phyloP scores from a whole-genome alignment of 805 yeast genomes.

The Candida namnaoensis region DNA sequence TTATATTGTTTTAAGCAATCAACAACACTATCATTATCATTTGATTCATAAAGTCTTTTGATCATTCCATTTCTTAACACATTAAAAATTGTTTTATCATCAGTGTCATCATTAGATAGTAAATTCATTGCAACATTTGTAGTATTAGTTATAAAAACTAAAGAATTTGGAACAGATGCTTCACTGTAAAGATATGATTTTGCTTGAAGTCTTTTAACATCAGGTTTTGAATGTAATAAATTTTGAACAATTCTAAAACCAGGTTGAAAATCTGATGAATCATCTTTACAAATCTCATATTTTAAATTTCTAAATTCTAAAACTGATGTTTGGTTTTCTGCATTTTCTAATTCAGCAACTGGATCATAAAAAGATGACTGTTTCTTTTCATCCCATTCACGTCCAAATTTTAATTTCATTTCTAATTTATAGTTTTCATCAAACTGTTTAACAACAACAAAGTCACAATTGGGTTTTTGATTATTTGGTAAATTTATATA shows the following conservation, averaged over 20 bases:
- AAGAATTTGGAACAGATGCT: constrained; percentile 11
- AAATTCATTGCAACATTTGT: too few relatives aligned
- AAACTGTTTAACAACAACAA: constrained; percentile 6
- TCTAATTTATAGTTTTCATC: neutral
- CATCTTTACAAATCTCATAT: constrained; percentile 6
- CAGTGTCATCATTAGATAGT: too few relatives aligned
- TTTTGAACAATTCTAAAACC: constrained; percentile 22
- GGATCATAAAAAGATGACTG: too few relatives aligned
- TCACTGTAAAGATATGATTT: constrained; percentile 32
- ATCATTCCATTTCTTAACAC: too few relatives aligned
- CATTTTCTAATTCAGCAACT: too few relatives aligned
- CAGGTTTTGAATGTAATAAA: constrained; percentile 10
- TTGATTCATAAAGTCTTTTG: too few relatives aligned
- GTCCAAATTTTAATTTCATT: neutral
- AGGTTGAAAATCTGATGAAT: constrained; percentile 30
- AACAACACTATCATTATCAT: too few relatives aligned
- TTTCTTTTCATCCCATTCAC: too few relatives aligned
- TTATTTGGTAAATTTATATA: constrained; percentile 21
- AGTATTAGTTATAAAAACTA: too few relatives aligned
- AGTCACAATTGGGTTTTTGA: constrained; percentile 12
- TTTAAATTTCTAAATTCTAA: neutral
- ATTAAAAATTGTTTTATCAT: too few relatives aligned
- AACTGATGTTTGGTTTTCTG: too few relatives aligned
- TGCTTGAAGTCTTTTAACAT: constrained; percentile 22
- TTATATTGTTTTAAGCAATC: too few relatives aligned